These are phyloP conservation scores for Triglochin maritima DNA, from an alignment of 106 monocot genomes.

Conservation along the genomic window DNA sequence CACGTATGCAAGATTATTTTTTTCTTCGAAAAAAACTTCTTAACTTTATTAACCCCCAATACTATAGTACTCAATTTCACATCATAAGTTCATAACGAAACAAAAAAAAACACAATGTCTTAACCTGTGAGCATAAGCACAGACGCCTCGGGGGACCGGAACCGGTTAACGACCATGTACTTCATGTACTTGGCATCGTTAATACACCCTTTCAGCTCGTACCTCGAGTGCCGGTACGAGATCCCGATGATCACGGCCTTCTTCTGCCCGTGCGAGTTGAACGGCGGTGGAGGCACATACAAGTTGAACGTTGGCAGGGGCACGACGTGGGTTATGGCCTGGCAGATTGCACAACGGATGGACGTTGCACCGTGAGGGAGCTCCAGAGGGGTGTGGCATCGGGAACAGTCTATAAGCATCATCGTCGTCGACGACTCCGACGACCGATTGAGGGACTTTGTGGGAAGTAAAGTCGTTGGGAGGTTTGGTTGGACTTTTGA, in stretches of 20 bases:
- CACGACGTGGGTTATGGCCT: constrained; percentile 18
- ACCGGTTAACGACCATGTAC: constrained; percentile 8
- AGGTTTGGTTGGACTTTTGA: no score
- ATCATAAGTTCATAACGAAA: no score
- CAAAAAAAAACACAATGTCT: neutral
- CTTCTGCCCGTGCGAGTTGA: constrained; percentile 10
- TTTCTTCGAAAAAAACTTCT: no score
- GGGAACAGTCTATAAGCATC: constrained; percentile 30
- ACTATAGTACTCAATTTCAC: no score
- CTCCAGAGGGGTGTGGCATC: constrained; percentile 18
- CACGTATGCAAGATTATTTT: no score
- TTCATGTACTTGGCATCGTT: constrained; percentile 22
- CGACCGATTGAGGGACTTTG: neutral
- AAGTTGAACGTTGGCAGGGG: neutral
- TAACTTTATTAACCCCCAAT: no score
- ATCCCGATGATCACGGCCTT: constrained; percentile 21
- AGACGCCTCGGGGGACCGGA: constrained; percentile 21
- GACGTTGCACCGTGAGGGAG: constrained; percentile 20
- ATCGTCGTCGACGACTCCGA: neutral
- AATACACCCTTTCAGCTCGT: constrained; percentile 22
- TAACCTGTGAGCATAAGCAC: constrained; percentile 17
- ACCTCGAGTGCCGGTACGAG: constrained; percentile 12
- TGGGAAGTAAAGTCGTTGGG: no score
- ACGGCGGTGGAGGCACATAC: neutral
- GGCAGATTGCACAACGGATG: constrained; percentile 24